Evolutionary conservation across 352 stramenopile species (phyloP).

Genomic region (Pythium vanterpoolii): DNA sequence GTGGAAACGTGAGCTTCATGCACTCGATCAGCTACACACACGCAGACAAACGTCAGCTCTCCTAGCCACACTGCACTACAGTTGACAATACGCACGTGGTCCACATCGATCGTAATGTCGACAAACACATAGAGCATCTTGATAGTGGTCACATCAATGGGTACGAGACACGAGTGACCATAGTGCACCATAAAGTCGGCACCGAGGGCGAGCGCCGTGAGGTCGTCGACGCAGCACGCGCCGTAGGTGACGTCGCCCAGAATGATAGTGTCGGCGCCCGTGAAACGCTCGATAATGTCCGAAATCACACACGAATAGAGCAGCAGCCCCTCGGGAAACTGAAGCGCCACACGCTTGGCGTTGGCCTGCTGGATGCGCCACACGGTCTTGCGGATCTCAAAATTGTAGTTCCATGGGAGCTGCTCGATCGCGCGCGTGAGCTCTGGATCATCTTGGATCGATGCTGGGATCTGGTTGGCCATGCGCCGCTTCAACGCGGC

Average conservation of each 20-base stretch:
- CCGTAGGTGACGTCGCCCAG: slow-evolving; percentile 99
- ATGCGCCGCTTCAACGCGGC: slow-evolving; percentile 62
- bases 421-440: slow-evolving; percentile 91
- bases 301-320: slow-evolving; percentile 98
- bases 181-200: slow-evolving; percentile 99
- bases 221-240: slow-evolving; percentile 99
- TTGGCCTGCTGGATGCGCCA: slow-evolving; percentile 91
- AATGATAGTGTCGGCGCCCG: slow-evolving; percentile 90
- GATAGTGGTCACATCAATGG: slow-evolving; percentile 94
- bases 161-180: slow-evolving; percentile 98
- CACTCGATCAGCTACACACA: slow-evolving; percentile 88
- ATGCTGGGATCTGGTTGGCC: slow-evolving; percentile 87
- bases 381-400: slow-evolving; percentile 98
- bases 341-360: slow-evolving; percentile 93
- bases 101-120: slow-evolving; percentile 98
- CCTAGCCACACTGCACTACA: neutral
- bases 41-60: neutral
- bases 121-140: slow-evolving; percentile 99
- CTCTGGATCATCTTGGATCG: slow-evolving; percentile 86
- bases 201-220: slow-evolving; percentile 93
- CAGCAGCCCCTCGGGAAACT: slow-evolving; percentile 98
- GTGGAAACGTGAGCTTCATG: slow-evolving; percentile 89
- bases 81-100: slow-evolving; percentile 68
- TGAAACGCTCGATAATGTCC: slow-evolving; percentile 97
- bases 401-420: slow-evolving; percentile 98